A percentile compares a stretch with the other conserved stretches of the same genome.
These are phyloP conservation scores for Hericium erinaceus DNA, from an alignment of 768 basidiomycete species.

Conservation along the genomic window DNA sequence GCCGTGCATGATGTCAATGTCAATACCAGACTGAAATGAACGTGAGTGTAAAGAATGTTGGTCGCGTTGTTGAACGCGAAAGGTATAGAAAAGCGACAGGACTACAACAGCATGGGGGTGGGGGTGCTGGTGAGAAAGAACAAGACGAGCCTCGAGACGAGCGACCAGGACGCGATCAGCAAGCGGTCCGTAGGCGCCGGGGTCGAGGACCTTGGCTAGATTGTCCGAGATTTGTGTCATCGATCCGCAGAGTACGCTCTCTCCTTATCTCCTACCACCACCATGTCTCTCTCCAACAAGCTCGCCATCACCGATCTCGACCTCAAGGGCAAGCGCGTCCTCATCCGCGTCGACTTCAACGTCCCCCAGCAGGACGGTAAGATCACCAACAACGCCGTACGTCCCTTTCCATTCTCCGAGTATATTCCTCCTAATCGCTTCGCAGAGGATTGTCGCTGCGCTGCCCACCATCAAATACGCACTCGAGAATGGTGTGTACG, in stretches of 20 bases:
- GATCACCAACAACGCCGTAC: conserved; percentile 93
- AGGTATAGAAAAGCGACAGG: too few relatives aligned
- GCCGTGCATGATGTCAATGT: background rate
- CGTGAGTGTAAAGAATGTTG: too few relatives aligned
- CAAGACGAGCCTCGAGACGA: too few relatives aligned
- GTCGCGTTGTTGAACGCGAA: too few relatives aligned
- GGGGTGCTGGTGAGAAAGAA: too few relatives aligned
- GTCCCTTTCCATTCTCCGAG: conserved; percentile 23
- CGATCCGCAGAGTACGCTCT: too few relatives aligned
- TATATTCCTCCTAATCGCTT: background rate
- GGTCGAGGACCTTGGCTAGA: too few relatives aligned
- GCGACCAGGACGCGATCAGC: too few relatives aligned
- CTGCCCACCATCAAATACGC: conserved; percentile 94
- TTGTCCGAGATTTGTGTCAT: too few relatives aligned
- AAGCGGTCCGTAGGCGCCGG: too few relatives aligned
- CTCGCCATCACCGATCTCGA: conserved; percentile 87
- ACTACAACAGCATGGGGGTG: too few relatives aligned
- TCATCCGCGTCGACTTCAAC: conserved; percentile 95
- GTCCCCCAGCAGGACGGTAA: conserved; percentile 85
- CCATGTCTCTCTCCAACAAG: conserved; percentile 93
- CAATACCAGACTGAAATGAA: too few relatives aligned
- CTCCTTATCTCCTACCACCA: conserved; percentile 19
- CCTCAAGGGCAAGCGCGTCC: conserved; percentile 80
- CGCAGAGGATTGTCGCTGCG: conserved; percentile 91
- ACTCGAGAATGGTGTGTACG: conserved; percentile 59